These are phyloP conservation scores for Selenicereus undatus DNA, from an alignment of 148 eudicot genomes.

Conservation along the genomic window DNA sequence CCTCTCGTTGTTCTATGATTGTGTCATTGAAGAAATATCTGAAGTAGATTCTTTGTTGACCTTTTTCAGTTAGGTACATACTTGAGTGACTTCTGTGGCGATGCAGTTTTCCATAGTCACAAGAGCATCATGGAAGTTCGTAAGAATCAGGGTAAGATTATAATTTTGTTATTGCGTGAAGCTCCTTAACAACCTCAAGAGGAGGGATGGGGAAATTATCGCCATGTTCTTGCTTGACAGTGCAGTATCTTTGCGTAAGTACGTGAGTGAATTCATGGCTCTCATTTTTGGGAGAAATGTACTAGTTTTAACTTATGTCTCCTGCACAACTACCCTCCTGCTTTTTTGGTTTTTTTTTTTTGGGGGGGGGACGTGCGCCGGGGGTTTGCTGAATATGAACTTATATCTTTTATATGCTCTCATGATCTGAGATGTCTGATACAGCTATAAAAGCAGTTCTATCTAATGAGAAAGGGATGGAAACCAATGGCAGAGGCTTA, in stretches of 20 bases:
- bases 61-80: constrained; percentile 41
- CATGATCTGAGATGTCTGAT: constrained; percentile 9
- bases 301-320: neutral
- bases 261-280: neutral
- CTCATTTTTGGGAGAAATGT: neutral
- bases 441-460: constrained; percentile 56
- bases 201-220: neutral
- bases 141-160: constrained; percentile 38
- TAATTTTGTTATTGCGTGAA: neutral
- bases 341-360: too few relatives aligned
- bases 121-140: constrained; percentile 17
- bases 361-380: too few relatives aligned
- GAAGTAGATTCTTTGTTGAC: neutral
- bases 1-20: neutral
- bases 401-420: neutral
- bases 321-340: neutral
- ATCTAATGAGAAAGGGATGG: constrained; percentile 50
- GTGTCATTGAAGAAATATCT: neutral
- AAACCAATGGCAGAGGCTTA: constrained; percentile 39
- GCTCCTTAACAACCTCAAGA: neutral
- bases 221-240: neutral
- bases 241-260: neutral
- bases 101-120: constrained; percentile 27
- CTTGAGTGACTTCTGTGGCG: constrained; percentile 41
- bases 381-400: neutral